Conservation (phyloP, 2,329 filamentous ascomycete species). For the Sporothrix dimorphospora region DNA sequence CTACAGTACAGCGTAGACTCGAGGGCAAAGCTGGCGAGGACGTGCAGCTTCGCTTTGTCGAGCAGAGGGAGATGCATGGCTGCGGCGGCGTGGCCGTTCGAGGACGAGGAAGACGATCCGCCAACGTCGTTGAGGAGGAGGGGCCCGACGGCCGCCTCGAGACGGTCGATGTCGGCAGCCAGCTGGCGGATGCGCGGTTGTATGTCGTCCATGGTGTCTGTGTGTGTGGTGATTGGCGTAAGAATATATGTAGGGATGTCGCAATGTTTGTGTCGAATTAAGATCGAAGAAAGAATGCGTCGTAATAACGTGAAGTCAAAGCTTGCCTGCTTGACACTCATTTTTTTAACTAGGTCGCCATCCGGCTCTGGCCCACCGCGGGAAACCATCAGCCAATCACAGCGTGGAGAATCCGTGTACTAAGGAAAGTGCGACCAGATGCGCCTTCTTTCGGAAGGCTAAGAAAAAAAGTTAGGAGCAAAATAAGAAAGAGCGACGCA, state of each 20-base stretch:
- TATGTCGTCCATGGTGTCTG: slow-evolving; percentile 52
- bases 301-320: neutral
- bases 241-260: neutral
- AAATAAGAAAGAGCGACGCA: slow-evolving; percentile 17
- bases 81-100: slow-evolving; percentile 51
- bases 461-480: slow-evolving; percentile 1
- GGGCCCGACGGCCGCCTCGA: slow-evolving; percentile 75
- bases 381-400: slow-evolving; percentile 17
- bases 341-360: slow-evolving; percentile 9
- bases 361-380: neutral
- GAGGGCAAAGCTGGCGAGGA: slow-evolving; percentile 84
- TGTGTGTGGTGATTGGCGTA: neutral
- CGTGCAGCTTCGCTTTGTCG: slow-evolving; percentile 91
- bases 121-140: slow-evolving; percentile 53
- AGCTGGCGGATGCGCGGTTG: slow-evolving; percentile 72
- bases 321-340: neutral
- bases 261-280: neutral
- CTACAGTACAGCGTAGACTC: slow-evolving; percentile 87
- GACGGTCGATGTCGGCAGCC: slow-evolving; percentile 75
- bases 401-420: slow-evolving; percentile 4
- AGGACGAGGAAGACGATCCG: neutral
- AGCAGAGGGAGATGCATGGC: slow-evolving; percentile 84
- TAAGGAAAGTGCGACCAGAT: slow-evolving; percentile 11
- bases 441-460: slow-evolving; percentile 21
- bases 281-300: too few relatives aligned